Base-by-base conservation (phyloP, 768 basidiomycete species). In the Serendipita sp. region DNA sequence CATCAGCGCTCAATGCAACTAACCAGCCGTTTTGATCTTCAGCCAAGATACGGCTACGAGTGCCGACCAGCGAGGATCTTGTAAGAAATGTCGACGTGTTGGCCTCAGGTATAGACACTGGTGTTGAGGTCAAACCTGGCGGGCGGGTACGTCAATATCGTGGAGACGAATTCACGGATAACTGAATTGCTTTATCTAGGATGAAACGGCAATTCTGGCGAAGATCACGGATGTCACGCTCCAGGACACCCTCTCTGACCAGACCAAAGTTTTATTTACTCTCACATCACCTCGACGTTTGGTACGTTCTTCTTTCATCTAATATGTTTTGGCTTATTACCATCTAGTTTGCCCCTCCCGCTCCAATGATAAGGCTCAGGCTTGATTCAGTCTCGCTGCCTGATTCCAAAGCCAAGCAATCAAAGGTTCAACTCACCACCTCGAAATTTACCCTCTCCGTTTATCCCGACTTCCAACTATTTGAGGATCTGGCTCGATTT, bases 321-420 rank as follows among this genome's bases (percentile, higher is more conserved):
- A 41, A 58, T 46, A 45, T 34, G 7, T 5, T 32, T 13, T 1
- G n/a, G 24, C 34, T 63, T n/a, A 30, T 38, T 24, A 37, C 2
- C 11, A 41, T 13, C 1, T 65, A 72, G 68, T 48, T 41, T 45
- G 65, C 65, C 1, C 66, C 75, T 16, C 73, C 81, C 8, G 79
- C 75, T 62, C 78, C 85, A 2, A 71, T 84, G 28, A 60, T 89
- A 54, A 83, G 85, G 65, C 72, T 87, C 16, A 79, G 81, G n/a
- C 83, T 92, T 70, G 78, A 79, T 8, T 92, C 92, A 0, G 70
- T 83, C 2, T 74, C 78, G 2, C 76, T 85, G 11, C 79, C 84
- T 1, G 82, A 79, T 64, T 81, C 84, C 0, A 78, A 76, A 0
- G 77, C 81, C n/a, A 94, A 95, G 75, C 88, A 92, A 72, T 90